Evolutionary conservation across 495 filamentous ascomycete species (phyloP).

Genomic region (Xanthoparmelia taractica): DNA sequence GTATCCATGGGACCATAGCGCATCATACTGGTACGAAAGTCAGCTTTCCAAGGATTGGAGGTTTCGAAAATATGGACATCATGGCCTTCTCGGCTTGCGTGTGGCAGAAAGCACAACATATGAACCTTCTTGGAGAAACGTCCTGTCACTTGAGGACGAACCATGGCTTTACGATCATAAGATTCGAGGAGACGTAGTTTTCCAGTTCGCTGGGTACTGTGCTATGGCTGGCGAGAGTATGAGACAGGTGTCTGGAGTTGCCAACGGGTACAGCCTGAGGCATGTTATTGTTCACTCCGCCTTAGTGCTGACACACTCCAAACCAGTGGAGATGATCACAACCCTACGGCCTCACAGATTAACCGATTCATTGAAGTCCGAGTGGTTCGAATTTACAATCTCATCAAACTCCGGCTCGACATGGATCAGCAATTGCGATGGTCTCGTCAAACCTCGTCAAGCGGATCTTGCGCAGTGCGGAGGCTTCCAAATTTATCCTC

Average conservation of each 20-base stretch:
- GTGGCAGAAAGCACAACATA: constrained; percentile 34
- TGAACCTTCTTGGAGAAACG: constrained; percentile 46
- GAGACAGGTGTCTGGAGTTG: constrained; percentile 27
- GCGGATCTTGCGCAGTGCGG: not conserved
- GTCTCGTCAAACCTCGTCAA: constrained; percentile 28
- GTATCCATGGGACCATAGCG: constrained; percentile 46
- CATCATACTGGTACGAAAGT: constrained; percentile 41
- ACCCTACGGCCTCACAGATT: constrained; percentile 31
- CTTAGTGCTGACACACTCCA: constrained; percentile 38
- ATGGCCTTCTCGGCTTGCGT: constrained; percentile 41
- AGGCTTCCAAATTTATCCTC: constrained; percentile 10
- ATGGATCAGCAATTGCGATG: constrained; percentile 40
- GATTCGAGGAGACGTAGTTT: constrained; percentile 35
- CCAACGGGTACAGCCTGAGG: constrained; percentile 35
- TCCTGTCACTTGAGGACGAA: constrained; percentile 36
- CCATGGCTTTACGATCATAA: constrained; percentile 46
- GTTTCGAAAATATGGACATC: constrained; percentile 37
- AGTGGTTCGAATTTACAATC: constrained; percentile 42
- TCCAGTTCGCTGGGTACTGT: constrained; percentile 38
- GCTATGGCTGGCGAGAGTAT: constrained; percentile 44
- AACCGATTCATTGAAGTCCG: constrained; percentile 32
- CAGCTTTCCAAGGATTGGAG: constrained; percentile 41
- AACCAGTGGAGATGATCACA: constrained; percentile 37
- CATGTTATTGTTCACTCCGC: constrained; percentile 38
- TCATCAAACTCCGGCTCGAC: constrained; percentile 30